Evolutionary conservation across 106 monocot genomes (phyloP), one percentile per base, ranked within the genome.

Genomic region (Dactylorhiza incarnata): DNA sequence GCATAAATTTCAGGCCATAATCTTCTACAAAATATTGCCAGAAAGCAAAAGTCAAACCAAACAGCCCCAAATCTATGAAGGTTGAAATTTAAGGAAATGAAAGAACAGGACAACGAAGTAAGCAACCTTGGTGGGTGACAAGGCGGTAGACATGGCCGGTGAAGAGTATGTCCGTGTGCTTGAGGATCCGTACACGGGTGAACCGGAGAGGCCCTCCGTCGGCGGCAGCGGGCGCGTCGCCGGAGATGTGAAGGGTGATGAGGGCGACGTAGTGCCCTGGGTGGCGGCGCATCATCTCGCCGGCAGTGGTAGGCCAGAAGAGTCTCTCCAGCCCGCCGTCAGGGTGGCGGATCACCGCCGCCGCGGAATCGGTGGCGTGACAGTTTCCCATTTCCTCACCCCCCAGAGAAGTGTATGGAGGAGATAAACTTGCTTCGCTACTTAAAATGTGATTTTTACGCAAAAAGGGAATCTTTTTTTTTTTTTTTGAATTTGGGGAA

Each of bases 181-280:
- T 86, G 22, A 89, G 83, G 5, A 89, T 76, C 70, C 79, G 75
- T 8, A 84, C 81, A 23, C 89, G 73, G 3, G 86, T 89, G 19
- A 89, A 22, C 13, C 81, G 73, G 8, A 75, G 52, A 23, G 55
- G 20, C 20, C 66, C 83, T 10, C 44, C 75, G 46, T 12, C 46
- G 37, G 5, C n/a, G 6, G 43, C 51, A 1, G 14, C 52, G 37
- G 47, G 62, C 46, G 49, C 74, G 70, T 22, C 22, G 49, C 14
- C 62, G 49, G 69, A 70, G 70, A 73, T 52, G 73, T 65, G 79
- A 9, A 85, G 62, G n/a, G 87, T 83, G 29, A 87, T 78, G 44
- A 85, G 80, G 13, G 87, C 90, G 43, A 90, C 85, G 51, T 87
- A 69, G 76, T 87, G 84, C 22, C 90, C 90, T 1, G 90, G 90